Evolutionary conservation across 2,329 filamentous ascomycete genomes (phyloP).

Genomic region (Aureobasidium subglaciale): DNA sequence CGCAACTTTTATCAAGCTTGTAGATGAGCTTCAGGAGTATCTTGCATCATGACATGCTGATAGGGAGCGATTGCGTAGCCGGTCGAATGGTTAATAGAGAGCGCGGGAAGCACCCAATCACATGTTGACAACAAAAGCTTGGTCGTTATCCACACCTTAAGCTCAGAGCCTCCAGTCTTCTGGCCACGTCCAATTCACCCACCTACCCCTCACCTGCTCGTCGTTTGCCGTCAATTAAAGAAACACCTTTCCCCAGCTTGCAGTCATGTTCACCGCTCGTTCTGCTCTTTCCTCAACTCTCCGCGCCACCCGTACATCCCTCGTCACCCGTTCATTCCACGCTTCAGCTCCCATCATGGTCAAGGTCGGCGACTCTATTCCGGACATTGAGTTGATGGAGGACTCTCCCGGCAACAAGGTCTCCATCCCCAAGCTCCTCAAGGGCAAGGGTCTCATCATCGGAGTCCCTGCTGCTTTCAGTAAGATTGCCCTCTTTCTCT

Average conservation of each 20-base stretch:
- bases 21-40: not conserved
- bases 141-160: constrained; percentile 4
- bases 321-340: constrained; percentile 50
- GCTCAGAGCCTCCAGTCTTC: constrained; percentile 9
- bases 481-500: constrained; percentile 16
- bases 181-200: constrained; percentile 6
- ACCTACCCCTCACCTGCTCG: constrained; percentile 8
- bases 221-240: not conserved
- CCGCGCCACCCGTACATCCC: constrained; percentile 18
- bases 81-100: not conserved
- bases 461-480: constrained; percentile 60
- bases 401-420: constrained; percentile 87
- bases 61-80: not conserved
- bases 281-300: constrained; percentile 14
- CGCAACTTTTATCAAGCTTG: not conserved
- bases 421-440: constrained; percentile 72
- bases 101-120: constrained; percentile 1
- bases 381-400: constrained; percentile 70
- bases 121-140: not conserved
- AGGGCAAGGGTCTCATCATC: constrained; percentile 71
- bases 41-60: not conserved
- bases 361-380: constrained; percentile 71
- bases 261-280: constrained; percentile 26
- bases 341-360: constrained; percentile 57
- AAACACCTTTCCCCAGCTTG: constrained; percentile 7